A percentile compares a stretch with the other conserved stretches of the same genome.
Conservation (phyloP, 2,329 filamentous ascomycete genomes). For the Huntiella abstrusa region DNA sequence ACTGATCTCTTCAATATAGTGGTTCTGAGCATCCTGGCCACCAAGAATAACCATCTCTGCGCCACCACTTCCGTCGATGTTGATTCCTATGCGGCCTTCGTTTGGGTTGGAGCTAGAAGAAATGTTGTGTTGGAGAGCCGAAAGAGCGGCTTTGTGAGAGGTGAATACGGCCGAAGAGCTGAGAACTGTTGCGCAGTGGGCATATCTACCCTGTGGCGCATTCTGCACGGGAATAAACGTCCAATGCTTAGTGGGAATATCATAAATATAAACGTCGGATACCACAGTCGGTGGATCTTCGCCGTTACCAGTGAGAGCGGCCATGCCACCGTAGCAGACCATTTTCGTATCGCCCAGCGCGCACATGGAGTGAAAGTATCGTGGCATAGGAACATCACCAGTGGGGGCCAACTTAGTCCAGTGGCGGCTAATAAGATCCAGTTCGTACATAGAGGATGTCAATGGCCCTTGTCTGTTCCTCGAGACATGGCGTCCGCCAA, state of each 20-base stretch:
- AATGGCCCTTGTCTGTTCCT: constrained; percentile 60
- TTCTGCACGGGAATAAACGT: constrained; percentile 65
- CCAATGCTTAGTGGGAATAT: constrained; percentile 68
- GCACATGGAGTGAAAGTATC: constrained; percentile 96
- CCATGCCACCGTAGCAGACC: constrained; percentile 98
- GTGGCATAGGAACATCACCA: constrained; percentile 72
- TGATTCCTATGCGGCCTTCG: constrained; percentile 71
- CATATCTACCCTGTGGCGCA: constrained; percentile 81
- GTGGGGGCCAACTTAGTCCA: constrained; percentile 78
- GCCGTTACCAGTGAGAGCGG: constrained; percentile 27
- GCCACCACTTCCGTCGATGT: constrained; percentile 76
- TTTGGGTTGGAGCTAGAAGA: constrained; percentile 57
- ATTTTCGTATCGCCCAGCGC: constrained; percentile 84
- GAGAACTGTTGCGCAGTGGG: constrained; percentile 84
- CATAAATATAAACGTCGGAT: constrained; percentile 94
- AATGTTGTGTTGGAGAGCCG: constrained; percentile 78
- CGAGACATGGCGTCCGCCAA: constrained; percentile 77
- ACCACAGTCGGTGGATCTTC: constrained; percentile 75
- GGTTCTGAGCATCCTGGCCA: constrained; percentile 91
- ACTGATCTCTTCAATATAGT: constrained; percentile 97
- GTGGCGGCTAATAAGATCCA: constrained; percentile 77
- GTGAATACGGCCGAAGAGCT: constrained; percentile 77
- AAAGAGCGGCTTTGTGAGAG: constrained; percentile 64
- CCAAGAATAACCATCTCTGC: constrained; percentile 96
- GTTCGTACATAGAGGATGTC: constrained; percentile 79